Percentiles rank a stretch among this genome's conserved stretches.
These are phyloP conservation scores for Trichoderma brevicompactum DNA, from an alignment of 2,329 filamentous ascomycete genomes.

Conservation along the genomic window DNA sequence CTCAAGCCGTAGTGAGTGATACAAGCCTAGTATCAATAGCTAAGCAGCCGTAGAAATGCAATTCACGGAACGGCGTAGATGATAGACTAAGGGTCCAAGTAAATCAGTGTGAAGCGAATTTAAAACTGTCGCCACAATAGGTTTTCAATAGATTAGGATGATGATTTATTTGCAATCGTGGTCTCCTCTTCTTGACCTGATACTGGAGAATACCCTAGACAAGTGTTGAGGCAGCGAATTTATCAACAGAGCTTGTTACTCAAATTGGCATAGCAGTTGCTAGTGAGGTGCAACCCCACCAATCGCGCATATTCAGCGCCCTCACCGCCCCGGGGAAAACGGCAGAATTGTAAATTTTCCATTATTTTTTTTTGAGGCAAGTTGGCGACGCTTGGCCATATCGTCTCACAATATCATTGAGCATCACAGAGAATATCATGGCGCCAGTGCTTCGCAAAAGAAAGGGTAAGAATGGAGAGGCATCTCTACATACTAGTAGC, in stretches of 20 bases:
- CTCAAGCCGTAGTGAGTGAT: neutral
- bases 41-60: neutral
- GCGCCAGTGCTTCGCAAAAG: conserved; percentile 51
- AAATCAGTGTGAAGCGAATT: too few relatives aligned
- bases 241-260: conserved; percentile 21
- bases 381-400: conserved; percentile 1
- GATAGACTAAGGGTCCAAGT: accelerated
- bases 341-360: conserved; percentile 49
- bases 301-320: conserved; percentile 31
- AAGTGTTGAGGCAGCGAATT: neutral
- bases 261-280: conserved; percentile 1
- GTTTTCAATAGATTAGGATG: neutral
- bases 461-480: conserved; percentile 38
- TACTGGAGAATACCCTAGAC: conserved; percentile 4
- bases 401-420: conserved; percentile 4
- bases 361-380: conserved; percentile 15
- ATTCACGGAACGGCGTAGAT: neutral
- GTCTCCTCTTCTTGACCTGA: neutral
- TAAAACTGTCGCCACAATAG: too few relatives aligned
- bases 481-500: neutral
- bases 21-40: neutral
- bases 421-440: conserved; percentile 43
- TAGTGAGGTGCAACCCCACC: conserved; percentile 17
- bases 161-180: neutral
- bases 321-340: conserved; percentile 40